phyloP scores from a whole-genome alignment of 1,139 yeast species.

The Ashbya aceris region DNA sequence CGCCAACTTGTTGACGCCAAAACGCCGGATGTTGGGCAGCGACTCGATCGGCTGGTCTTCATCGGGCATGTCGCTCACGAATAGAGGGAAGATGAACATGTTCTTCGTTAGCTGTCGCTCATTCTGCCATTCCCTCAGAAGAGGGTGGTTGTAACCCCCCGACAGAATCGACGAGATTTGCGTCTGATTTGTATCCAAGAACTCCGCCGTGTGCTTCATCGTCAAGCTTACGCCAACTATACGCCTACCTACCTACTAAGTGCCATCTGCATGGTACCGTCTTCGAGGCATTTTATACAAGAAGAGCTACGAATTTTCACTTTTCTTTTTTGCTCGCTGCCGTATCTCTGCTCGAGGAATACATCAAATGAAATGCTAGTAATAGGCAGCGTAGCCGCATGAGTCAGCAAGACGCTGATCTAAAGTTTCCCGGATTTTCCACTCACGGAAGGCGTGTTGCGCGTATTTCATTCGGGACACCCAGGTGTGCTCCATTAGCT shows the following conservation, averaged over 20 bases:
- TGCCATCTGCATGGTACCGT: not conserved
- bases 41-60: constrained; percentile 69
- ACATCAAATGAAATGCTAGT: constrained; percentile 10
- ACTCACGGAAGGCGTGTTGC: too few relatives aligned
- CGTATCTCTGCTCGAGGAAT: not conserved
- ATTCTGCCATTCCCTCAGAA: constrained; percentile 84
- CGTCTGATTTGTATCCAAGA: constrained; percentile 47
- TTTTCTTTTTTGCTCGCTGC: not conserved
- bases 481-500: too few relatives aligned
- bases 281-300: not conserved
- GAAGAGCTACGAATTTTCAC: not conserved
- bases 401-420: too few relatives aligned
- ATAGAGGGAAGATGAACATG: constrained; percentile 90
- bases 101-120: constrained; percentile 73
- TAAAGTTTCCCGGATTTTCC: too few relatives aligned
- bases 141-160: constrained; percentile 91
- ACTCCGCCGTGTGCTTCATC: constrained; percentile 56
- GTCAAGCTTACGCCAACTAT: not conserved
- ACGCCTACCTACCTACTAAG: not conserved
- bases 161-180: constrained; percentile 71
- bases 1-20: constrained; percentile 71
- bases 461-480: too few relatives aligned
- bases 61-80: constrained; percentile 72
- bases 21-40: constrained; percentile 80
- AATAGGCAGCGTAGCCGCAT: too few relatives aligned